A percentile compares a stretch with the other conserved stretches of the same genome.
phyloP scores from a whole-genome alignment of 169 alveolate genomes.

The Plasmodium inui region DNA sequence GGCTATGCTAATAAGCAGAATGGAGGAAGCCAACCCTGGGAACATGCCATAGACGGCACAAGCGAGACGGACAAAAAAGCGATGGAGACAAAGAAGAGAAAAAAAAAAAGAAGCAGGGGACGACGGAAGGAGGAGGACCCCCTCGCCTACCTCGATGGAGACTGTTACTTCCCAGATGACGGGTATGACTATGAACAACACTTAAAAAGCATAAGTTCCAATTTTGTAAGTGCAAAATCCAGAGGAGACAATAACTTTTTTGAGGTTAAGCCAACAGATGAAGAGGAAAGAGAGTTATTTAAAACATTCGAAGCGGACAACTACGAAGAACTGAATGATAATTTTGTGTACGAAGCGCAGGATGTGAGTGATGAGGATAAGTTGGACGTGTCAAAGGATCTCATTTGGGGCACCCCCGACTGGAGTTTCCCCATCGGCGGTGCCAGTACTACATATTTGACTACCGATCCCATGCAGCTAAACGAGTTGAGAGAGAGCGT shows the following conservation, averaged over 20 bases:
- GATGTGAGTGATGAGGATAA: constrained; percentile 49
- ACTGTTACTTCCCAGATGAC: constrained; percentile 86
- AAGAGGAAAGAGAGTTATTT: constrained; percentile 80
- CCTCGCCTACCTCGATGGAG: constrained; percentile 80
- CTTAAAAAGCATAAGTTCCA: constrained; percentile 79
- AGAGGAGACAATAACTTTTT: constrained; percentile 15
- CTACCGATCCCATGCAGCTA: neutral
- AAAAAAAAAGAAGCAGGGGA: constrained; percentile 17
- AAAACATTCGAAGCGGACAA: constrained; percentile 79
- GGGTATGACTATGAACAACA: constrained; percentile 87
- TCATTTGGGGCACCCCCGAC: constrained; percentile 81
- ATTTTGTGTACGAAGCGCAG: constrained; percentile 83
- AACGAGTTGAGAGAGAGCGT: neutral
- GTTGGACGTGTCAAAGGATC: constrained; percentile 76
- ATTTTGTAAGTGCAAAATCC: constrained; percentile 78
- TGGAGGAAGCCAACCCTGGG: neutral
- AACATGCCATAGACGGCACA: neutral
- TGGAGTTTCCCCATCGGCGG: constrained; percentile 24
- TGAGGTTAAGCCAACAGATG: constrained; percentile 54
- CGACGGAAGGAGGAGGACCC: constrained; percentile 1
- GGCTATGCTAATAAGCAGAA: neutral
- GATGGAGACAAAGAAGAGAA: neutral
- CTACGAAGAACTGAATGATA: constrained; percentile 83
- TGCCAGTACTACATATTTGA: neutral
- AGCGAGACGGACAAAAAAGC: neutral